These are phyloP conservation scores for Lactifluus piperatus DNA, from an alignment of 768 basidiomycete genomes.

Conservation along the genomic window DNA sequence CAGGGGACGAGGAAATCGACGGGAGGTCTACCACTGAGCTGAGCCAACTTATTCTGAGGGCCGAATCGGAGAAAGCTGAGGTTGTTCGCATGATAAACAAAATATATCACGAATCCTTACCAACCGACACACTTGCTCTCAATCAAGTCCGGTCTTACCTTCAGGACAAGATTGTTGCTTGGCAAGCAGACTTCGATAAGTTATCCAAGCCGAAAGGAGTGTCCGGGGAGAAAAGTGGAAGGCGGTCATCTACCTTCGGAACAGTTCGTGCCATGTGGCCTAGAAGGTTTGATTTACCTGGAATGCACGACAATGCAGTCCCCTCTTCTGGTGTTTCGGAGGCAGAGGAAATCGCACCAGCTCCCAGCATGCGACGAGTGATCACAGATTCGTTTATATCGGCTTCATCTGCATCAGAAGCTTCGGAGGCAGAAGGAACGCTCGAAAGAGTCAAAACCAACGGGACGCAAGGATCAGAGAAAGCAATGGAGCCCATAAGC, in stretches of 20 bases:
- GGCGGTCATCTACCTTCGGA: slow-evolving; percentile 51
- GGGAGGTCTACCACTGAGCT: slow-evolving; percentile 53
- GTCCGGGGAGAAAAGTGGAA: slow-evolving; percentile 39
- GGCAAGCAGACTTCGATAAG: slow-evolving; percentile 89
- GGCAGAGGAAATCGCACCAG: slow-evolving; percentile 49
- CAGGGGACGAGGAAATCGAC: slow-evolving; percentile 67
- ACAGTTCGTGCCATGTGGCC: slow-evolving; percentile 71
- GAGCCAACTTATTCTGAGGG: slow-evolving; percentile 57
- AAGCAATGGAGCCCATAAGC: not conserved
- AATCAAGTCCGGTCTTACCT: slow-evolving; percentile 79
- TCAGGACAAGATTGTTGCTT: slow-evolving; percentile 93
- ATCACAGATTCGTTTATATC: slow-evolving; percentile 46
- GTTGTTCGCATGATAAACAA: slow-evolving; percentile 64
- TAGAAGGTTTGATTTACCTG: slow-evolving; percentile 45
- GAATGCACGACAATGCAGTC: slow-evolving; percentile 43
- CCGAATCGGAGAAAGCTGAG: slow-evolving; percentile 67
- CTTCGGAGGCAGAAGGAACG: slow-evolving; percentile 52
- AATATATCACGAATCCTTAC: slow-evolving; percentile 70
- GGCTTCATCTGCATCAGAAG: slow-evolving; percentile 61
- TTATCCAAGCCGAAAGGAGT: slow-evolving; percentile 62
- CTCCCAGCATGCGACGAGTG: slow-evolving; percentile 35
- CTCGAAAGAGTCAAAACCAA: slow-evolving; percentile 23
- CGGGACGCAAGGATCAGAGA: not conserved
- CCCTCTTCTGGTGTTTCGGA: slow-evolving; percentile 66
- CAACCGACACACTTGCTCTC: slow-evolving; percentile 80